Evolutionary conservation across 2,329 filamentous ascomycete genomes (phyloP).

Genomic region (Beauveria brongniartii): DNA sequence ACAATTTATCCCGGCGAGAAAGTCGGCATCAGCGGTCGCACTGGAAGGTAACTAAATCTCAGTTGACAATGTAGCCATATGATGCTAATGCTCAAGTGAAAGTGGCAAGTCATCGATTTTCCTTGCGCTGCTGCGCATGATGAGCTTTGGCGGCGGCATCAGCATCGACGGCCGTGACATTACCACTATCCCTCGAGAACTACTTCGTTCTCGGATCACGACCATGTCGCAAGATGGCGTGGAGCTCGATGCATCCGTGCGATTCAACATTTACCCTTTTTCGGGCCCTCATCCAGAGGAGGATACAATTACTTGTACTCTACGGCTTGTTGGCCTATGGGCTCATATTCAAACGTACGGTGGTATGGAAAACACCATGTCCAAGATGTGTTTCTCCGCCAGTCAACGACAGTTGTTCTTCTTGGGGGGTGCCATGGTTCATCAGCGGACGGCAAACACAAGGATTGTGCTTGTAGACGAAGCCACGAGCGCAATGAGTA

Average conservation of each 20-base stretch:
- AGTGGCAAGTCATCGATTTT: constrained; percentile 3
- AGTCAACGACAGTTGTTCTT: constrained; percentile 2
- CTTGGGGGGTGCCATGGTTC: neutral
- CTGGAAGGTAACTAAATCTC: neutral
- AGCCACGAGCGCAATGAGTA: constrained; percentile 2
- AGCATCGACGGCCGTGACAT: constrained; percentile 34
- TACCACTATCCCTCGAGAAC: constrained; percentile 28
- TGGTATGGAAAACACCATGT: neutral
- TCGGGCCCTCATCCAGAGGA: neutral
- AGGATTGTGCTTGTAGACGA: constrained; percentile 4
- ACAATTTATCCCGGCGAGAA: neutral
- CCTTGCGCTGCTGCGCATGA: neutral
- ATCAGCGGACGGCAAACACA: neutral
- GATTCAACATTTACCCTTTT: constrained; percentile 28
- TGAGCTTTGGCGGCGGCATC: constrained; percentile 20
- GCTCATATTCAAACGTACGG: neutral
- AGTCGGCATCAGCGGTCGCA: neutral
- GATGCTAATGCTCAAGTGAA: neutral
- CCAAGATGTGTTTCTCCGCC: neutral
- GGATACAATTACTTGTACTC: neutral
- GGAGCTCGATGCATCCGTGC: constrained; percentile 33
- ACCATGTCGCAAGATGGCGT: constrained; percentile 39
- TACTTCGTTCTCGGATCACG: constrained; percentile 32
- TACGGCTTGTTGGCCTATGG: neutral
- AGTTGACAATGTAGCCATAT: neutral